Base-by-base conservation (phyloP, 768 basidiomycete genomes). In the Clavulina sp. region DNA sequence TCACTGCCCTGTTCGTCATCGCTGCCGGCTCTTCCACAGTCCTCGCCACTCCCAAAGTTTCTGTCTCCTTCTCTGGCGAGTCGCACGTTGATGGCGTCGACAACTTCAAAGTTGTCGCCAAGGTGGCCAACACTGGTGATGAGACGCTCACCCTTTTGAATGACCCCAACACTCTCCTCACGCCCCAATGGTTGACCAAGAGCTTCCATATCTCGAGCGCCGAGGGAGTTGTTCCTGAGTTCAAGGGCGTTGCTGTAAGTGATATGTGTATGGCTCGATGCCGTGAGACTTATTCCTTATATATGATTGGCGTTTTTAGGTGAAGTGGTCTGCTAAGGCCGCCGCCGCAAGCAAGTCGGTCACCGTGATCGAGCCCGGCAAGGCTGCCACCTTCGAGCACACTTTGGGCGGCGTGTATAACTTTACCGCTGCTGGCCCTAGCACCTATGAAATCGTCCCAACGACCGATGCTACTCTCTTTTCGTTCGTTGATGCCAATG, bases 181-280 rank as follows among this genome's bases (percentile, higher is more conserved):
- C 52, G 18, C 52, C 52, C 4, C n/a, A 53, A 28, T 53, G 52
- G 52, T 36, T 50, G 38, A 53, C 52, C 1, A 50, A 53, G n/a
- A 50, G 29, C 9, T 53, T 47, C 24, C 47, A 41, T 16, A 49
- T 53, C 36, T 31, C 34, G 21, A 41, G 33, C 40, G 28, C 30
- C 1, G 24, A 53, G 19, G 52, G 52, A n/a, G 40, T 13, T 52
- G 31, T 41, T 4, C 38, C 52, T 13, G 44, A 38, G 30, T 53
- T 53, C 43, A 38, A 36, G 19, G 52, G 52, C 48, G 48, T 53
- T 16, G 44, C 34, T 38, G 52, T 48, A 29, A 6, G 43, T 53
- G 16, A 16, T n/a, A 9, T 28, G 13, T 9, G 23, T 28, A 13
- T 38, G 21, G 13, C 36, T 21, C 13, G 36, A 13, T 38, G 36